phyloP scores from a whole-genome alignment of 2,329 filamentous ascomycete genomes.

The Botrytis cinerea region DNA sequence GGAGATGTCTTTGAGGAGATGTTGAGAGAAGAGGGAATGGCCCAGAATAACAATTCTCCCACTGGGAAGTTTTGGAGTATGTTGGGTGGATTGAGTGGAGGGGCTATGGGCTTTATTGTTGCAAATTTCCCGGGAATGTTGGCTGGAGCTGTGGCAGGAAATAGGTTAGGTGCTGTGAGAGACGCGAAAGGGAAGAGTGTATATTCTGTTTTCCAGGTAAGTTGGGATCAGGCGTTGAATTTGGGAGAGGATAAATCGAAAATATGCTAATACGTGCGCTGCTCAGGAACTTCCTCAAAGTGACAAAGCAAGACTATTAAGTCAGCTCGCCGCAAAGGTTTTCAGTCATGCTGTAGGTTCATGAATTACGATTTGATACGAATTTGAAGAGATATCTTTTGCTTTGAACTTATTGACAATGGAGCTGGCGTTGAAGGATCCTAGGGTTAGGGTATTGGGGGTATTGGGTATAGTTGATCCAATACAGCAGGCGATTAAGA shows the following conservation, averaged over 20 bases:
- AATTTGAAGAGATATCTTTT: neutral
- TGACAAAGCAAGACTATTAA: slow-evolving; percentile 78
- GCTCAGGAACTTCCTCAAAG: slow-evolving; percentile 70
- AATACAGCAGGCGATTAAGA: neutral
- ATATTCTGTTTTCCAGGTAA: slow-evolving; percentile 67
- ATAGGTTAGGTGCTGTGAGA: slow-evolving; percentile 83
- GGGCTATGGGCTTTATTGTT: slow-evolving; percentile 90
- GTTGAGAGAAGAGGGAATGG: slow-evolving; percentile 83
- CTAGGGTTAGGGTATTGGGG: neutral
- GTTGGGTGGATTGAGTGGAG: slow-evolving; percentile 82
- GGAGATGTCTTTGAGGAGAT: slow-evolving; percentile 87
- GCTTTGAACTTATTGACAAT: neutral
- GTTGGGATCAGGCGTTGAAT: neutral
- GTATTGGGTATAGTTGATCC: neutral
- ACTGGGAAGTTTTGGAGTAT: slow-evolving; percentile 84
- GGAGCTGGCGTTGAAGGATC: slow-evolving; percentile 5
- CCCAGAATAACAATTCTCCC: slow-evolving; percentile 63
- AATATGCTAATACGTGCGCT: neutral
- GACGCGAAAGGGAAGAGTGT: slow-evolving; percentile 95
- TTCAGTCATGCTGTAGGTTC: slow-evolving; percentile 71
- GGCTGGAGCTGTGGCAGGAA: slow-evolving; percentile 89
- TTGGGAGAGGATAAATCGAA: too few species aligned
- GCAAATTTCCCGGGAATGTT: slow-evolving; percentile 88
- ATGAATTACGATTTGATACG: neutral
- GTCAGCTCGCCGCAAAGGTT: slow-evolving; percentile 67